Evolutionary conservation across 2,329 filamentous ascomycete genomes (phyloP), one percentile per base, ranked within the genome.

Genomic region (Aphanoascus verrucosus): DNA sequence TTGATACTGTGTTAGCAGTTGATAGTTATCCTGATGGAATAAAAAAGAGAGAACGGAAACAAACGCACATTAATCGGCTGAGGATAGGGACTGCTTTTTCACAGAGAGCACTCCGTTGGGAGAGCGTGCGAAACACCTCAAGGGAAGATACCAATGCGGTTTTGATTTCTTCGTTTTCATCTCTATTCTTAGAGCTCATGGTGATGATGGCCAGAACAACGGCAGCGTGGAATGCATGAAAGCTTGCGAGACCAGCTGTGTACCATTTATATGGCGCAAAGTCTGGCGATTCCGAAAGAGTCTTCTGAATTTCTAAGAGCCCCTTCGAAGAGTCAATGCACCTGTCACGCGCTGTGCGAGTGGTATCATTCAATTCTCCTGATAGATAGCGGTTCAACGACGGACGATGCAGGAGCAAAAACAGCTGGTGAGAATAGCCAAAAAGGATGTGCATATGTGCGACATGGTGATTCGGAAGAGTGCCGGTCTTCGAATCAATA

Each of bases 371-470:
- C 32, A 65, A 59, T 11, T 66, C 65, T 19, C 63, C 64, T 48
- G 64, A 63, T 7, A 65, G 49, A 43, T 66, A 69, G 32, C 64
- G 63, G 45, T 63, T 63, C 1, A 70, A 61, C 3, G 44, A 61
- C 1, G 67, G 68, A 2, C 68, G 67, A 46, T 70, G 63, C 1
- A 71, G 64, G 2, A 72, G 62, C 1, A 72, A 61, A 15, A 64
- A 60, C 1, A 71, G 60, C 42, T 72, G 69, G 44, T 71, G 63
- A 31, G 67, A 66, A 50, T 70, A 67, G 53, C 67, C 65, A 55
- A 70, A 67, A 19, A 72, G 62, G 23, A 71, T 71, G 49, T 70
- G 65, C n/a, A 68, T 57, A 55, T 72, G 68, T 44, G 68, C 68
- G 38, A 65, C 59, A 52, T 72, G 69, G 42, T 70, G 64, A 14